A percentile compares a stretch with the other conserved stretches of the same genome.
These are phyloP conservation scores for Aspergillus tamarii DNA, from an alignment of 2,329 filamentous ascomycete genomes.

Conservation along the genomic window DNA sequence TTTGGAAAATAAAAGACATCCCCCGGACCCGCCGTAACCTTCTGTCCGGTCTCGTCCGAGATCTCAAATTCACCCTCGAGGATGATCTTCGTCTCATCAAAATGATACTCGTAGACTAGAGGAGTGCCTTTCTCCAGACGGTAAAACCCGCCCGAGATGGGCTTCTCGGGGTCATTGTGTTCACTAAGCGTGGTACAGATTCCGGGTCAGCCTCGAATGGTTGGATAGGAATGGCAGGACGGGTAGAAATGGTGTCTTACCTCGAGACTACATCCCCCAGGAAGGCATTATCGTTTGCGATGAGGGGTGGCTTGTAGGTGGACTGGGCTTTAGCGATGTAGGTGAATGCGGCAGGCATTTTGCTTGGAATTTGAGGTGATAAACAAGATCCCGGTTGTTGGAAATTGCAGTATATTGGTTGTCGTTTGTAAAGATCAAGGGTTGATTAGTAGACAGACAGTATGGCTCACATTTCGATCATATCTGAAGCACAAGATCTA, in stretches of 20 bases:
- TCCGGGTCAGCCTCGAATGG: background rate
- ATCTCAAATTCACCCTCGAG: constrained; percentile 69
- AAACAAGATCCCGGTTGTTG: background rate
- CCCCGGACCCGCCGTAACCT: constrained; percentile 61
- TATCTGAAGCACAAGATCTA: background rate
- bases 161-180: constrained; percentile 59
- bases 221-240: background rate
- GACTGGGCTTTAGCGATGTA: constrained; percentile 63
- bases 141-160: constrained; percentile 68
- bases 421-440: background rate
- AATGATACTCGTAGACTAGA: constrained; percentile 69
- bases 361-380: constrained; percentile 14
- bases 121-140: constrained; percentile 69
- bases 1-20: constrained; percentile 73
- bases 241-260: constrained; percentile 39
- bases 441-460: background rate
- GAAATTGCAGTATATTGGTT: background rate
- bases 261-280: constrained; percentile 65
- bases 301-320: constrained; percentile 65
- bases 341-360: constrained; percentile 48
- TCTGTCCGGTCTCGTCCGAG: constrained; percentile 63
- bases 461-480: background rate
- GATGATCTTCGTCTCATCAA: constrained; percentile 76
- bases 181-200: constrained; percentile 43
- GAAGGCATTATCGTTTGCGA: constrained; percentile 70